Evolutionary conservation across 345 rosid genomes (phyloP).

Genomic region (Acer campestre): DNA sequence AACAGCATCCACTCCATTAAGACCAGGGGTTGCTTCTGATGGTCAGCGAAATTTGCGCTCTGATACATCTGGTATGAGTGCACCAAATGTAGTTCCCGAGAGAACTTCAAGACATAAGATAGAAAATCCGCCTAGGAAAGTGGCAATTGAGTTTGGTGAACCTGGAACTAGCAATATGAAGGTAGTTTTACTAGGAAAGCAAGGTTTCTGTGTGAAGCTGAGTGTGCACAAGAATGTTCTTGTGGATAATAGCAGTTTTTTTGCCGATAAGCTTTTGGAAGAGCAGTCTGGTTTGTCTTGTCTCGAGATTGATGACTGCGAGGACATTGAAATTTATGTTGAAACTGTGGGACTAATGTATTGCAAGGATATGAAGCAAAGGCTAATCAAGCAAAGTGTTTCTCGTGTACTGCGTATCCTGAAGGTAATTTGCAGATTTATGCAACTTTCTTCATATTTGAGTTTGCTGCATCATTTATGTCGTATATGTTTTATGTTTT

Average conservation of each 20-base stretch:
- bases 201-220: slow-evolving; percentile 92
- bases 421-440: slow-evolving; percentile 55
- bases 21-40: slow-evolving; percentile 53
- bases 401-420: slow-evolving; percentile 82
- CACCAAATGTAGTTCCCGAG: slow-evolving; percentile 51
- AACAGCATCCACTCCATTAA: slow-evolving; percentile 51
- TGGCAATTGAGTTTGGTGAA: slow-evolving; percentile 92
- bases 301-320: slow-evolving; percentile 81
- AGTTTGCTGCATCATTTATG: slow-evolving; percentile 18
- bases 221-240: slow-evolving; percentile 83
- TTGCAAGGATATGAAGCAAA: slow-evolving; percentile 94
- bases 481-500: background rate
- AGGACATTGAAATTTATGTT: slow-evolving; percentile 88
- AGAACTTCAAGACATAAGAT: slow-evolving; percentile 67
- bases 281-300: slow-evolving; percentile 58
- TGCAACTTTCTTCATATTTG: slow-evolving; percentile 7
- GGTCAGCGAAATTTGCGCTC: slow-evolving; percentile 43
- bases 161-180: slow-evolving; percentile 85
- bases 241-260: slow-evolving; percentile 67
- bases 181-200: slow-evolving; percentile 85
- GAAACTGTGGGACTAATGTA: slow-evolving; percentile 97
- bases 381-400: slow-evolving; percentile 88
- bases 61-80: slow-evolving; percentile 38
- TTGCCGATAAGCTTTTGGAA: slow-evolving; percentile 66
- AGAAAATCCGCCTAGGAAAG: slow-evolving; percentile 86